Base-by-base conservation (phyloP, 2,329 filamentous ascomycete species). In the Fusarium verrucosum region DNA sequence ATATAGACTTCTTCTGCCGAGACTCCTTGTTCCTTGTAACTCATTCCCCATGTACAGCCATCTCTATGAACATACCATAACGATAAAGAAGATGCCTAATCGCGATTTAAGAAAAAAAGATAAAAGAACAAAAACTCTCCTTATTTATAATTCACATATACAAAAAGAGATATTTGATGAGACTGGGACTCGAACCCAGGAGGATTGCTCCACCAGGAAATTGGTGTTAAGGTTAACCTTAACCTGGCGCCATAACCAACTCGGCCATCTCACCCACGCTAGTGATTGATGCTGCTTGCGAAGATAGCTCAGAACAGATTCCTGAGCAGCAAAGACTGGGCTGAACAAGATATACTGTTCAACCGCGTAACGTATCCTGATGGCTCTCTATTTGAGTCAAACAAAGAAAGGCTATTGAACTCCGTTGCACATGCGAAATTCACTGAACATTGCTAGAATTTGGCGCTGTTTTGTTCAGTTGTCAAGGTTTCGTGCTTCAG, bases 181-280 rank as follows among this genome's bases (percentile, higher is more conserved):
- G 58, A 61, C 58, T 61, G 58, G 58, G 58, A 61, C 57, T 60
- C 40, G 57, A 60, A 60, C 57, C 57, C 57, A 60, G 57, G 57
- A 60, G 57, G 57, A 60, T 60, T 60, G 57, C 57, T 60, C 57
- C 57, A 60, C 57, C 57, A 60, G 57, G 57, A 60, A 60, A 60
- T 54, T 54, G 30, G 46, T 60, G 57, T 60, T 46, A 54, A 60
- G 57, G 57, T 60, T 59, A 37, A 60, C 57, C 57, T 60, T 60
- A 60, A 60, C 57, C 57, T 60, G 57, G 55, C 57, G 57, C 57
- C 57, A 60, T 60, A 60, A 60, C 57, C 58, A 61, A 61, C 58
- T 61, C 58, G 58, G 58, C 58, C 58, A 61, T 61, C 58, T 61
- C 58, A 61, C 58, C 58, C n/a, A 47, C 47, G 36, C 56, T 61